phyloP scores from a whole-genome alignment of 2,329 filamentous ascomycete genomes.

The Reticulascus tulasneorum region DNA sequence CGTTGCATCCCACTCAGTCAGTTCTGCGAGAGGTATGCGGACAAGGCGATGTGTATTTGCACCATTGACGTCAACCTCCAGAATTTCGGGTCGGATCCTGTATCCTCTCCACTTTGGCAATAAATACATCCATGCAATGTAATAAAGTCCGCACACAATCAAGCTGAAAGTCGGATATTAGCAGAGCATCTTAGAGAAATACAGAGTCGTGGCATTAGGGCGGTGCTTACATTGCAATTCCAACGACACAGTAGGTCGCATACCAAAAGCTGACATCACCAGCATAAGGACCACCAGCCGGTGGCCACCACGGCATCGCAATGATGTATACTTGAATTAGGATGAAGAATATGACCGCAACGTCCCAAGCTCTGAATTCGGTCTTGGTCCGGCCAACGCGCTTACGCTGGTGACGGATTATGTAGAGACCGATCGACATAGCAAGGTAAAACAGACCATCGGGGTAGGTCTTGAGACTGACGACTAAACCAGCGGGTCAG shows the following conservation, averaged over 20 bases:
- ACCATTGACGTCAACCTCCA: conserved; percentile 40
- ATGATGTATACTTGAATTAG: conserved; percentile 58
- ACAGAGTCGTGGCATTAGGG: accelerated
- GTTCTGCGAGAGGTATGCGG: conserved; percentile 46
- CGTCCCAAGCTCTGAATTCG: conserved; percentile 57
- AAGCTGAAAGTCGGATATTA: conserved; percentile 31
- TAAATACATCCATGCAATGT: conserved; percentile 53
- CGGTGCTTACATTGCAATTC: conserved; percentile 56
- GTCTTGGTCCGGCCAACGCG: conserved; percentile 42
- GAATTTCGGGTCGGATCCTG: conserved; percentile 49
- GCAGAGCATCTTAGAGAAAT: not conserved
- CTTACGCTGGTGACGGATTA: conserved; percentile 52
- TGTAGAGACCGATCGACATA: conserved; percentile 52
- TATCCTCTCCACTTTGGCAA: conserved; percentile 52
- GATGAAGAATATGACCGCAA: conserved; percentile 55
- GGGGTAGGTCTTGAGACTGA: conserved; percentile 57
- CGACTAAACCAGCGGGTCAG: conserved; percentile 40
- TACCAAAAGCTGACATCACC: conserved; percentile 73
- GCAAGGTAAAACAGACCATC: conserved; percentile 52
- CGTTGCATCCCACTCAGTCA: conserved; percentile 53
- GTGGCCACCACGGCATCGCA: conserved; percentile 70
- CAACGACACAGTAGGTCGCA: conserved; percentile 62
- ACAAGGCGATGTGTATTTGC: conserved; percentile 44
- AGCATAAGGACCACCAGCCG: conserved; percentile 51
- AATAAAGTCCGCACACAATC: conserved; percentile 51